These are phyloP conservation scores for Trametes versicolor DNA, from an alignment of 1,284 basidiomycete species.

Conservation along the genomic window DNA sequence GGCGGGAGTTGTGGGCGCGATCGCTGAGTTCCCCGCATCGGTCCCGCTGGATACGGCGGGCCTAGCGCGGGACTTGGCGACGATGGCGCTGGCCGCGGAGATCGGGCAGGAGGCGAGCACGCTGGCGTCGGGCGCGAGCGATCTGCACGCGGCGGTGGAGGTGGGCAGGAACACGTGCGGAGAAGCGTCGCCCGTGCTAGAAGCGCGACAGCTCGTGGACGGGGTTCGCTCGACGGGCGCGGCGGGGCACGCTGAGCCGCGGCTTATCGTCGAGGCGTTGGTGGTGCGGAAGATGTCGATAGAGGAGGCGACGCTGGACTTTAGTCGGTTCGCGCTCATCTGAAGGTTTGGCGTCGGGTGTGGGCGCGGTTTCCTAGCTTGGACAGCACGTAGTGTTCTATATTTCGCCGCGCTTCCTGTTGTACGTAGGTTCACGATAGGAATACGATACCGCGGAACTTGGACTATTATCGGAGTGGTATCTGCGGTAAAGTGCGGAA, in stretches of 20 bases:
- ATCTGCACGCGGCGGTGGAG: slow-evolving; percentile 44
- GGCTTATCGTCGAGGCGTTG: slow-evolving; percentile 81
- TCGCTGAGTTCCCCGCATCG: not conserved
- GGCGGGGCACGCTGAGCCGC: slow-evolving; percentile 47
- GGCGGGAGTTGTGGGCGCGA: slow-evolving; percentile 16
- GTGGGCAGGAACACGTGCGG: not conserved
- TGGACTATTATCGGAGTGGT: not conserved
- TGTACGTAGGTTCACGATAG: slow-evolving; percentile 3
- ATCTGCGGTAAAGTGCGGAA: not conserved
- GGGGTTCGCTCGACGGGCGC: slow-evolving; percentile 11
- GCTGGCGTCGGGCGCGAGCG: slow-evolving; percentile 44
- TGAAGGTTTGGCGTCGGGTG: slow-evolving; percentile 9
- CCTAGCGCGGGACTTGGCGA: not conserved
- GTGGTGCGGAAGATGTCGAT: slow-evolving; percentile 78
- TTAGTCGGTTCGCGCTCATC: slow-evolving; percentile 66
- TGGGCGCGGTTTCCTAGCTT: not conserved
- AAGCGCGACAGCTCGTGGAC: slow-evolving; percentile 20
- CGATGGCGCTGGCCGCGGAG: slow-evolving; percentile 18
- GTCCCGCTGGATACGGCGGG: not conserved
- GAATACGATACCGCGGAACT: not conserved
- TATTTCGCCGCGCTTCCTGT: not conserved
- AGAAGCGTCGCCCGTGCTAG: slow-evolving; percentile 28
- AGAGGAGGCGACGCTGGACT: slow-evolving; percentile 79
- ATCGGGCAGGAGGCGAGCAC: slow-evolving; percentile 26
- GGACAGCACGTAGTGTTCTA: slow-evolving; percentile 1